Percentiles rank a stretch among this genome's conserved stretches.
phyloP scores from a whole-genome alignment of 2,329 filamentous ascomycete genomes.

The Leptoxyphium fumago region DNA sequence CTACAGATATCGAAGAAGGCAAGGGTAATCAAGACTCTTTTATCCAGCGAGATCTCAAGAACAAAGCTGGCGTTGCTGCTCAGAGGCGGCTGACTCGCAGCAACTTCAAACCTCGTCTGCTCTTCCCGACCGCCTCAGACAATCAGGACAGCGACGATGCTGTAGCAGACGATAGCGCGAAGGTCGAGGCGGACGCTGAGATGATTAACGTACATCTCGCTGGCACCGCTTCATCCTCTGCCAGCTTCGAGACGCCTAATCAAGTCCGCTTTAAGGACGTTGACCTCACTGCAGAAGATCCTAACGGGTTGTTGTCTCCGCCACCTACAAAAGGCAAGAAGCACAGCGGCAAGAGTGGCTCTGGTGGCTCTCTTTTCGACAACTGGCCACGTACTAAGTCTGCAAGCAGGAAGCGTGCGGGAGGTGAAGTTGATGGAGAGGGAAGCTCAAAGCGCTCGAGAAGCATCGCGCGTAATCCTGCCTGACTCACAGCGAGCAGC shows the following conservation, averaged over 20 bases:
- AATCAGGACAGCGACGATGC: conserved; percentile 24
- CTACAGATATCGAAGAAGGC: neutral
- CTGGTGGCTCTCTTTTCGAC: neutral
- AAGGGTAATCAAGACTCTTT: conserved; percentile 4
- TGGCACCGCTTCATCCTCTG: neutral
- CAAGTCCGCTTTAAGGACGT: neutral
- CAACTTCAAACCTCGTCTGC: conserved; percentile 55
- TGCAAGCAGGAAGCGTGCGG: neutral
- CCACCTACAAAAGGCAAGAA: neutral
- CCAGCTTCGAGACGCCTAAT: neutral
- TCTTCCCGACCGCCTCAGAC: conserved; percentile 46
- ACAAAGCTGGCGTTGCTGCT: conserved; percentile 24
- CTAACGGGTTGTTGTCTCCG: neutral
- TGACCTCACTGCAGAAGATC: neutral
- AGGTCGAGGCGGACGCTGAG: conserved; percentile 43
- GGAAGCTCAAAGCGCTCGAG: neutral
- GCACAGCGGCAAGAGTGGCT: neutral
- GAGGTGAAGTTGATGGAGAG: neutral
- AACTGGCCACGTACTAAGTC: neutral
- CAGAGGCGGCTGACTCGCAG: conserved; percentile 47
- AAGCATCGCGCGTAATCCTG: neutral
- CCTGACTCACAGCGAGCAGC: neutral
- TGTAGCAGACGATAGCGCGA: conserved; percentile 38
- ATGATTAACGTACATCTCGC: conserved; percentile 6
- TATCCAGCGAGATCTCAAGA: conserved; percentile 16